These are phyloP conservation scores for Lentinula lateritia DNA, from an alignment of 768 basidiomycete genomes.

Conservation along the genomic window DNA sequence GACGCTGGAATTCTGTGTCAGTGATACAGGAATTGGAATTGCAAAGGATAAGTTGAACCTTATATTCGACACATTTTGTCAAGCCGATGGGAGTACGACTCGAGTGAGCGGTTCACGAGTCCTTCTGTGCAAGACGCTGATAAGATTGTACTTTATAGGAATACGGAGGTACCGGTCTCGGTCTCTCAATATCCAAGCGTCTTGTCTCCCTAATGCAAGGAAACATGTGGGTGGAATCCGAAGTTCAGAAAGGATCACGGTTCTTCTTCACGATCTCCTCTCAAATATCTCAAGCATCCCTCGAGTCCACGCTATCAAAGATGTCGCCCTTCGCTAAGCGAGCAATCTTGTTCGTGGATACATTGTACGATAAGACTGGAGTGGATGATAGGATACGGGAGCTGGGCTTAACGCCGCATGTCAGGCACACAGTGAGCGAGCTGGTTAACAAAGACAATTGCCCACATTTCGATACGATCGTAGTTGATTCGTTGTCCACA, in stretches of 20 bases:
- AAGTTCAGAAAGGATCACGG: conserved; percentile 86
- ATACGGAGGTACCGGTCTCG: conserved; percentile 96
- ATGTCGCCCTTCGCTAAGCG: conserved; percentile 85
- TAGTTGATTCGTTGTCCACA: conserved; percentile 83
- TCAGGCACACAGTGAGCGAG: conserved; percentile 74
- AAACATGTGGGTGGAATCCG: conserved; percentile 97
- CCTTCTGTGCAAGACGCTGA: conserved; percentile 3
- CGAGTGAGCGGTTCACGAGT: conserved; percentile 45
- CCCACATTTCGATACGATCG: conserved; percentile 91
- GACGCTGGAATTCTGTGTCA: conserved; percentile 94
- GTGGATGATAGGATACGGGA: conserved; percentile 75
- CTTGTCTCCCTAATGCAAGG: conserved; percentile 97
- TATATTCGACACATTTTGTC: conserved; percentile 99
- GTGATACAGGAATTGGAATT: conserved; percentile 97
- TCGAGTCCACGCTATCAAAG: conserved; percentile 70
- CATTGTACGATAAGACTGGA: conserved; percentile 65
- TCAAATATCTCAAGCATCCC: conserved; percentile 68
- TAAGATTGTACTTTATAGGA: conserved; percentile 44
- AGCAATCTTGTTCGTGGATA: conserved; percentile 90
- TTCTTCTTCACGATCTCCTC: conserved; percentile 97
- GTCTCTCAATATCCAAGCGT: conserved; percentile 95
- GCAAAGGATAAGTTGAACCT: conserved; percentile 96
- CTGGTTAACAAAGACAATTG: conserved; percentile 77
- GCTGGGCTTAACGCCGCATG: conserved; percentile 71
- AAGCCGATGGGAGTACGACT: conserved; percentile 97